A percentile compares a stretch with the other conserved stretches of the same genome.
These are phyloP conservation scores for Laguncularia racemosa DNA, from an alignment of 345 rosid genomes.

Conservation along the genomic window DNA sequence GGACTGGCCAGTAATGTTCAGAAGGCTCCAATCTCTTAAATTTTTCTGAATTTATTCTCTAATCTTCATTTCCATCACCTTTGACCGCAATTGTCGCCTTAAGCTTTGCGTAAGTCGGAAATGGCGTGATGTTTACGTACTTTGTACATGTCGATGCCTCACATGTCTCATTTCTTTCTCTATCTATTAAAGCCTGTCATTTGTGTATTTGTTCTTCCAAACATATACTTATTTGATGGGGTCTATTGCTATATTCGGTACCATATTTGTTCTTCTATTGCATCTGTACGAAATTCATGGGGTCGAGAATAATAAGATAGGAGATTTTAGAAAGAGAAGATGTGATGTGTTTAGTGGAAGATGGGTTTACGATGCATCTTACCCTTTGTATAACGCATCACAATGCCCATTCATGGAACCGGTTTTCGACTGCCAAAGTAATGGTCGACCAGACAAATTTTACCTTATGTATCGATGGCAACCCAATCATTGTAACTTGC, in stretches of 20 bases:
- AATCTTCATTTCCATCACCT: no score
- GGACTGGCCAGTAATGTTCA: no score
- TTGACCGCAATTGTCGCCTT: no score
- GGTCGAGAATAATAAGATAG: not conserved
- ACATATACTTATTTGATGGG: not conserved
- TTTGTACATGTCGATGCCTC: no score
- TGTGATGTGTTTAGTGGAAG: slow-evolving; percentile 41
- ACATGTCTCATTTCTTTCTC: no score
- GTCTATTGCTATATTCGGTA: not conserved
- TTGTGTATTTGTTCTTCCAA: not conserved
- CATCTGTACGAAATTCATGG: not conserved
- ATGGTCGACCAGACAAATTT: slow-evolving; percentile 45
- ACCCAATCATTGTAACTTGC: slow-evolving; percentile 39
- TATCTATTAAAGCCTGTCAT: not conserved
- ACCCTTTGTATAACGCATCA: slow-evolving; percentile 38
- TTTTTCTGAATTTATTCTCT: no score
- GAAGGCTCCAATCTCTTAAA: no score
- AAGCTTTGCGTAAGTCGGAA: no score
- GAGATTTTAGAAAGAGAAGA: not conserved
- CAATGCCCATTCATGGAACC: slow-evolving; percentile 44
- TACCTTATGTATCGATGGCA: slow-evolving; percentile 71
- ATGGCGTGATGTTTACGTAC: no score
- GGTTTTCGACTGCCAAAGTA: slow-evolving; percentile 46
- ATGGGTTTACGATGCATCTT: slow-evolving; percentile 54
- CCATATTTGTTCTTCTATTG: not conserved